A percentile compares a stretch with the other conserved stretches of the same genome.
phyloP scores from a whole-genome alignment of 306 rosid genomes.

The Cucumis sativus region DNA sequence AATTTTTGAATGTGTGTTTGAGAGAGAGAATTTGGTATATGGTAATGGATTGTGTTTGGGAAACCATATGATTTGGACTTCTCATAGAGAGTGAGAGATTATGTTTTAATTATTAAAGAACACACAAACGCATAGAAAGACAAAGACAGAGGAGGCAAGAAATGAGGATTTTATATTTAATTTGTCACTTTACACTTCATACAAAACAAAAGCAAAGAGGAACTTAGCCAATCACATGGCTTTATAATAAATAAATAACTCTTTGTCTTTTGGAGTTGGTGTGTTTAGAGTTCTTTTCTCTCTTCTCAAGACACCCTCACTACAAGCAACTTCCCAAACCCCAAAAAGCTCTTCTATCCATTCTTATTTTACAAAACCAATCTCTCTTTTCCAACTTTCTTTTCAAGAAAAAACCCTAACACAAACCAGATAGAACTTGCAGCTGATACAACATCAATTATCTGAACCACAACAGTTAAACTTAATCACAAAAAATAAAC shows the following conservation, averaged over 20 bases:
- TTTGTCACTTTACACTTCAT: background rate
- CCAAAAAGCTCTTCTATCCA: background rate
- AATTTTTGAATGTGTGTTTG: background rate
- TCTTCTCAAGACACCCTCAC: constrained; percentile 52
- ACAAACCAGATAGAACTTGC: no score
- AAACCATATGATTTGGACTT: constrained; percentile 59
- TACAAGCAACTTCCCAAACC: constrained; percentile 36
- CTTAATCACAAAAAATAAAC: no score
- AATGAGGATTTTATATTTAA: background rate
- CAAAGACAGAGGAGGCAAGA: background rate
- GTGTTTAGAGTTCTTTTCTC: constrained; percentile 51
- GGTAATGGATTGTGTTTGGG: constrained; percentile 32
- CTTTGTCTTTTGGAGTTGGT: background rate
- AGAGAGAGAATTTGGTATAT: constrained; percentile 28
- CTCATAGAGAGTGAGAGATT: constrained; percentile 25
- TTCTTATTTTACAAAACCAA: background rate
- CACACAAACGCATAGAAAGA: background rate
- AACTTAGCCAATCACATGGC: background rate
- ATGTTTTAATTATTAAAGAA: background rate
- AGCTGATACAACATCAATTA: no score
- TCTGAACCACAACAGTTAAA: no score
- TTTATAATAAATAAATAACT: background rate
- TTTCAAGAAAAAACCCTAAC: no score
- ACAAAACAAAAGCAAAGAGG: background rate
- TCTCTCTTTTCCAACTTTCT: no score